Conservation (phyloP, 768 basidiomycete species). For the Suillus brevipes region DNA sequence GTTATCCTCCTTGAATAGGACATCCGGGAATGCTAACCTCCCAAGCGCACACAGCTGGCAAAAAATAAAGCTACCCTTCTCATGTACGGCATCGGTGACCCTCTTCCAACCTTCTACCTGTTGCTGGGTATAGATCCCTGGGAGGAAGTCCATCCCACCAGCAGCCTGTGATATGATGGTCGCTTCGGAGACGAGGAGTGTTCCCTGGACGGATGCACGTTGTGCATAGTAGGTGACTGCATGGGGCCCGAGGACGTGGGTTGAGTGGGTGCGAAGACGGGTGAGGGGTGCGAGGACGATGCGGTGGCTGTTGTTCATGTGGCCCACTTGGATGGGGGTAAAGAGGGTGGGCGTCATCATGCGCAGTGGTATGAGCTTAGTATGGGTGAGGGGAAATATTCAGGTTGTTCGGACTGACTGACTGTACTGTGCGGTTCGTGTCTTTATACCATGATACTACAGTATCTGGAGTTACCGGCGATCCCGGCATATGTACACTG, state of each 20-base stretch:
- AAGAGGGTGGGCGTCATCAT: constrained; percentile 22
- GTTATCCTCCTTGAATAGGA: constrained; percentile 20
- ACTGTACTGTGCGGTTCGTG: too few relatives aligned
- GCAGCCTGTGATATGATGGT: constrained; percentile 38
- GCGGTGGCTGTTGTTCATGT: constrained; percentile 33
- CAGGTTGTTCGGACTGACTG: too few relatives aligned
- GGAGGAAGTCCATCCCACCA: constrained; percentile 36
- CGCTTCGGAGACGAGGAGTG: constrained; percentile 47
- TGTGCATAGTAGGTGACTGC: constrained; percentile 40
- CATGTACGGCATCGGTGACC: constrained; percentile 45
- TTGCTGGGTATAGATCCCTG: constrained; percentile 50
- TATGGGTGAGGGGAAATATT: too few relatives aligned
- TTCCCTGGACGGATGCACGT: constrained; percentile 37
- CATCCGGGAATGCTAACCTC: constrained; percentile 26
- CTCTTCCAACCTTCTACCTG: constrained; percentile 58
- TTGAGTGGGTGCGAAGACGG: constrained; percentile 27
- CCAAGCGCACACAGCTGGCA: constrained; percentile 49
- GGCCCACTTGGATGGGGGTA: constrained; percentile 34
- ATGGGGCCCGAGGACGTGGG: constrained; percentile 31
- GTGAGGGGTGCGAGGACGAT: constrained; percentile 39
- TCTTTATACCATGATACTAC: too few relatives aligned
- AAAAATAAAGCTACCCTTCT: constrained; percentile 42
- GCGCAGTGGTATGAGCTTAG: neutral
- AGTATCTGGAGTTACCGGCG: too few relatives aligned
- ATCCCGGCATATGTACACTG: too few relatives aligned